Evolutionary conservation across 2,329 filamentous ascomycete genomes (phyloP).

Genomic region (Verticillium nonalfalfae): DNA sequence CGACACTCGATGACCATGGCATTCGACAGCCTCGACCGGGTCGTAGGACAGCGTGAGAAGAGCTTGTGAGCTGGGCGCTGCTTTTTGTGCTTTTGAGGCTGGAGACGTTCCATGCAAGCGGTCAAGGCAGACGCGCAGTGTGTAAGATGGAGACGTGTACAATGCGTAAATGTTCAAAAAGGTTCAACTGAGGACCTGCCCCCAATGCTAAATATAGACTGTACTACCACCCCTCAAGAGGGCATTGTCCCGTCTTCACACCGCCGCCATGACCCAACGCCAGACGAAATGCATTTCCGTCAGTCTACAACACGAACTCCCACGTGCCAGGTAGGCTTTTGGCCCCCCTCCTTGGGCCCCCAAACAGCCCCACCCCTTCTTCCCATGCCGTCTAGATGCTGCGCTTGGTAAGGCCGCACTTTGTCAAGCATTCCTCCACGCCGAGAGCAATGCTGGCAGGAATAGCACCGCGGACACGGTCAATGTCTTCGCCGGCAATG

Average conservation of each 20-base stretch:
- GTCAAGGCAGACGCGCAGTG: no score
- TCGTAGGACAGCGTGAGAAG: constrained; percentile 49
- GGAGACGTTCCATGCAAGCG: no score
- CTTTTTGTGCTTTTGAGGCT: no score
- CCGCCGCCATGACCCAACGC: neutral
- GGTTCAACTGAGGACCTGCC: neutral
- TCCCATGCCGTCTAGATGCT: constrained; percentile 17
- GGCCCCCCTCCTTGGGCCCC: no score
- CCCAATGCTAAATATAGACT: neutral
- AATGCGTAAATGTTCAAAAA: neutral
- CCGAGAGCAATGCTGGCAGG: constrained; percentile 44
- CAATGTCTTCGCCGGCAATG: constrained; percentile 39
- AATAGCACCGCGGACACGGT: constrained; percentile 32
- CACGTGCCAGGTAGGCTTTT: neutral
- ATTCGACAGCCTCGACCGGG: constrained; percentile 50
- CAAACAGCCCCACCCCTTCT: no score
- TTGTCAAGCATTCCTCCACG: constrained; percentile 23
- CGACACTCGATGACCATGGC: constrained; percentile 57
- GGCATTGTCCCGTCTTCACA: neutral
- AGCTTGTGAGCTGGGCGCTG: constrained; percentile 21
- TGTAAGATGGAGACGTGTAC: neutral
- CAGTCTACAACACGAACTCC: neutral
- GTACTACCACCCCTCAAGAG: no score
- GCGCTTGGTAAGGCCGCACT: constrained; percentile 43
- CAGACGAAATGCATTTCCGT: neutral